Evolutionary conservation across 139 green algal genomes (phyloP).

Genomic region (Limnomonas spitsbergensis): DNA sequence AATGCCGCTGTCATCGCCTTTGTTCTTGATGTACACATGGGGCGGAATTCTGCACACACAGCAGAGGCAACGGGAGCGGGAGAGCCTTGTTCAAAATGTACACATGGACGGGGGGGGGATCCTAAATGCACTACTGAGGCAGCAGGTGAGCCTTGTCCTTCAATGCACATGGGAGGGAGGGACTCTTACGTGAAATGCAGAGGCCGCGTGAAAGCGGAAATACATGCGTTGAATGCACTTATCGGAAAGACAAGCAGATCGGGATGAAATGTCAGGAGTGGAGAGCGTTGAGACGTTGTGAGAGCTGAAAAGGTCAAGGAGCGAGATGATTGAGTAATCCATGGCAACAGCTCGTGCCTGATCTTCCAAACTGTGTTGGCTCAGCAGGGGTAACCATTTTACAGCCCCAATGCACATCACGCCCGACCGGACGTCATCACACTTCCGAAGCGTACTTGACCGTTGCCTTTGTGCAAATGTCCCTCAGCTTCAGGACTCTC

Average conservation of each 20-base stretch:
- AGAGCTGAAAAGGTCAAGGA: background rate
- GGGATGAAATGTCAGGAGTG: too few species aligned
- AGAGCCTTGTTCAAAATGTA: background rate
- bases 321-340: background rate
- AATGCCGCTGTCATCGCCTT: background rate
- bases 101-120: too few species aligned
- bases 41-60: background rate
- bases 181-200: background rate
- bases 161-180: background rate
- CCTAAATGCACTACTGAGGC: background rate
- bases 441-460: slow-evolving; percentile 4
- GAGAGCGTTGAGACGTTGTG: background rate
- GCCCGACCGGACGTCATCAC: too few species aligned
- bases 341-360: too few species aligned
- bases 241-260: too few species aligned
- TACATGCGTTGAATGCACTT: too few species aligned
- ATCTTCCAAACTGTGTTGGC: too few species aligned
- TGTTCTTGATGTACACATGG: slow-evolving; percentile 7
- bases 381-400: too few species aligned
- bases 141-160: background rate
- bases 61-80: background rate
- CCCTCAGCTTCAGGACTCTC: background rate
- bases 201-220: background rate
- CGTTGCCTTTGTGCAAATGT: slow-evolving; percentile 8
- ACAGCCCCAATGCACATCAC: too few species aligned